phyloP scores from a whole-genome alignment of 768 basidiomycete species.

The Tricholoma sp. region DNA sequence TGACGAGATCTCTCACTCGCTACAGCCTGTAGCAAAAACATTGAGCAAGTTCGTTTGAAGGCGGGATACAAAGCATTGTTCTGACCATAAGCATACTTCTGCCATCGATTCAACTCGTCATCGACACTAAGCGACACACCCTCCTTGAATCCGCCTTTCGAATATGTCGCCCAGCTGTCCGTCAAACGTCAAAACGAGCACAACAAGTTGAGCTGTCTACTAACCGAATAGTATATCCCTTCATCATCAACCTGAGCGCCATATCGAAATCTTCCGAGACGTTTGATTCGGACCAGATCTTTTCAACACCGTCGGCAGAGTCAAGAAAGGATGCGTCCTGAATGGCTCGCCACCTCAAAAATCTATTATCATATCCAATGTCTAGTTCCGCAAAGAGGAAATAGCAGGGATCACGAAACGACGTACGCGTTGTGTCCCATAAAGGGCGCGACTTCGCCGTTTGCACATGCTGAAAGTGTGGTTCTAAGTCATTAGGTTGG shows the following conservation, averaged over 20 bases:
- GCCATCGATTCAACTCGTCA: slow-evolving; percentile 89
- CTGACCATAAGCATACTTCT: slow-evolving; percentile 59
- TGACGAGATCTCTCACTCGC: too few species aligned
- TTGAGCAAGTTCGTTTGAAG: background rate
- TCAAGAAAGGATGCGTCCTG: slow-evolving; percentile 80
- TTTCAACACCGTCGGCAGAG: slow-evolving; percentile 54
- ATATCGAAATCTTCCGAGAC: slow-evolving; percentile 84
- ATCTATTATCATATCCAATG: slow-evolving; percentile 25
- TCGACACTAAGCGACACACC: slow-evolving; percentile 85
- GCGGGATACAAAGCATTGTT: background rate
- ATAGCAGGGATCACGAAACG: background rate
- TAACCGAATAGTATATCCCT: slow-evolving; percentile 64
- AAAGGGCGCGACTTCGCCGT: slow-evolving; percentile 79
- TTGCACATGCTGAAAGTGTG: slow-evolving; percentile 55
- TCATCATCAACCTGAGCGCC: slow-evolving; percentile 55
- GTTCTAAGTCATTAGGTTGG: background rate
- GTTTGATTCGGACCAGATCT: slow-evolving; percentile 75
- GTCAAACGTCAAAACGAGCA: background rate
- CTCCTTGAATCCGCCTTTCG: slow-evolving; percentile 82
- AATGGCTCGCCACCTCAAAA: slow-evolving; percentile 79
- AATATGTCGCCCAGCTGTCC: slow-evolving; percentile 78
- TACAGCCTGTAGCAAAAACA: slow-evolving; percentile 29
- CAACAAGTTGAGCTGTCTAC: slow-evolving; percentile 2
- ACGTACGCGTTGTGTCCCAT: slow-evolving; percentile 74
- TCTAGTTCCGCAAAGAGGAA: background rate